phyloP scores from a whole-genome alignment of 495 filamentous ascomycete species.

The Staphylotrichum longicolle region DNA sequence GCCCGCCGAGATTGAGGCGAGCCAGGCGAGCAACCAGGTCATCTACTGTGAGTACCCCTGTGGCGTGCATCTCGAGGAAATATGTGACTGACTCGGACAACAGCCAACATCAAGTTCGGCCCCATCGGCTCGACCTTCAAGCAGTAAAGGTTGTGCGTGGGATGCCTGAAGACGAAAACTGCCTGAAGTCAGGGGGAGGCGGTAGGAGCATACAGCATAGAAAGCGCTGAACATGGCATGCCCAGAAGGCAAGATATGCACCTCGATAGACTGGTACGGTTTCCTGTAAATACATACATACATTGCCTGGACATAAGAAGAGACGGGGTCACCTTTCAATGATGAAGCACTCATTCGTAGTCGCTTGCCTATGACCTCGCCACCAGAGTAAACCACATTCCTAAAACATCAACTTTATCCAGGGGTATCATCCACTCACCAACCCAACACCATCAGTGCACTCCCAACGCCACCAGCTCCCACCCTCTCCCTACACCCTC shows the following conservation, averaged over 20 bases:
- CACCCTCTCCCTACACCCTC: too few relatives aligned
- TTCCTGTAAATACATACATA: slow-evolving; percentile 8
- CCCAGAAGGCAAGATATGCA: neutral
- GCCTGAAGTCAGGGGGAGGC: neutral
- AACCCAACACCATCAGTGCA: too few relatives aligned
- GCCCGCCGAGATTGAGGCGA: slow-evolving; percentile 57
- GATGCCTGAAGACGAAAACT: too few relatives aligned
- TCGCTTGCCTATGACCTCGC: too few relatives aligned
- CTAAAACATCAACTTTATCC: too few relatives aligned
- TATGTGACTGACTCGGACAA: neutral
- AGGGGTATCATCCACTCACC: neutral
- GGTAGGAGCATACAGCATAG: neutral
- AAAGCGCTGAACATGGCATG: neutral
- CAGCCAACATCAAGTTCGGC: slow-evolving; percentile 67
- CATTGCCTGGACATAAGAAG: neutral
- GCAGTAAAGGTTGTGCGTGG: neutral
- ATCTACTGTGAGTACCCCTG: slow-evolving; percentile 33
- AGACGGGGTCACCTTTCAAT: too few relatives aligned
- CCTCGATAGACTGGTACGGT: neutral
- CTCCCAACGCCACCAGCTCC: neutral
- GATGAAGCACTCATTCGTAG: too few relatives aligned
- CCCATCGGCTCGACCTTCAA: slow-evolving; percentile 62
- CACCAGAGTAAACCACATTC: too few relatives aligned
- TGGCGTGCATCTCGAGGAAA: neutral
- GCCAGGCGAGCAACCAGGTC: slow-evolving; percentile 51